Evolutionary conservation across 2,329 filamentous ascomycete species (phyloP).

Genomic region (Paracoccidioides lutzii): DNA sequence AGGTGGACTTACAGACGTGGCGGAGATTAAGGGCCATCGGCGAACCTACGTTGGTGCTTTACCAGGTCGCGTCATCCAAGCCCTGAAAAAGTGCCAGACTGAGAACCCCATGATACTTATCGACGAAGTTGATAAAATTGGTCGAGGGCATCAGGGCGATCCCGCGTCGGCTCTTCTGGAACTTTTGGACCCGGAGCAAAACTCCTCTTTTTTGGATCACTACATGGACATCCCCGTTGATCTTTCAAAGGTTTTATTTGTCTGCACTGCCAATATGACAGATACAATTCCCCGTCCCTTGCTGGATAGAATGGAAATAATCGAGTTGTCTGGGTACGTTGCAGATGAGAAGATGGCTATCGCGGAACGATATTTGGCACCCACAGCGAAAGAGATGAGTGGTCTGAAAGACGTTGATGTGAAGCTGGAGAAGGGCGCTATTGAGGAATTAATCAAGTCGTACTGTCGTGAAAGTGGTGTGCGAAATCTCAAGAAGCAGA

Average conservation of each 20-base stretch:
- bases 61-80: constrained; percentile 93
- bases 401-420: constrained; percentile 86
- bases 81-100: constrained; percentile 96
- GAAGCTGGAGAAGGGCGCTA: constrained; percentile 70
- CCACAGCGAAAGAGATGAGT: constrained; percentile 85
- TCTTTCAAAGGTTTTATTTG: constrained; percentile 92
- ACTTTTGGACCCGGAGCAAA: constrained; percentile 90
- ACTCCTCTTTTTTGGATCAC: constrained; percentile 92
- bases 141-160: constrained; percentile 89
- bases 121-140: constrained; percentile 97
- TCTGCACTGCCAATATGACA: constrained; percentile 98
- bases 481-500: constrained; percentile 96
- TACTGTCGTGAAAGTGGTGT: constrained; percentile 97
- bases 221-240: constrained; percentile 98
- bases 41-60: constrained; percentile 93
- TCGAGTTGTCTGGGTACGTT: constrained; percentile 90
- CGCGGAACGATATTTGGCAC: constrained; percentile 80
- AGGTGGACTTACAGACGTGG: constrained; percentile 89
- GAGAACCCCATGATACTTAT: constrained; percentile 95
- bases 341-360: constrained; percentile 99
- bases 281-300: constrained; percentile 92
- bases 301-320: constrained; percentile 94
- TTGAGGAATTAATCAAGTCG: constrained; percentile 94
- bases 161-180: constrained; percentile 89
- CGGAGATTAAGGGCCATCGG: constrained; percentile 95